Conservation (phyloP, 2,329 filamentous ascomycete genomes). For the Ophidiomyces ophidiicola region DNA sequence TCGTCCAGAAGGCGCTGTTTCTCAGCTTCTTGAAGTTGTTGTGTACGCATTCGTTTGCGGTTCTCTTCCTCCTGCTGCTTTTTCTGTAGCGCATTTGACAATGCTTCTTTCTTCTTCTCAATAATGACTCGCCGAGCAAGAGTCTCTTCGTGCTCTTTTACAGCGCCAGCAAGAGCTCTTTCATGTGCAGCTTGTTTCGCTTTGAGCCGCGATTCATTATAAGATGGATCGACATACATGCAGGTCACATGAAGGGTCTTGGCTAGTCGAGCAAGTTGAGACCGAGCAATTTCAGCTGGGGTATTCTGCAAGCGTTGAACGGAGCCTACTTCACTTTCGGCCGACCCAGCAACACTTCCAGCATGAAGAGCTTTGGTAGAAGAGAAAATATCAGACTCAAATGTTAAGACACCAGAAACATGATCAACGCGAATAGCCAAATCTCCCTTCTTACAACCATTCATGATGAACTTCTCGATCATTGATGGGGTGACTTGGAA, state of each 20-base stretch:
- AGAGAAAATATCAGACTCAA: slow-evolving; percentile 96
- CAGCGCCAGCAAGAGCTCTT: slow-evolving; percentile 75
- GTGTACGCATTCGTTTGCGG: slow-evolving; percentile 72
- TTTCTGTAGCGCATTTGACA: slow-evolving; percentile 74
- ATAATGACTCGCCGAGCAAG: slow-evolving; percentile 81
- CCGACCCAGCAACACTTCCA: slow-evolving; percentile 72
- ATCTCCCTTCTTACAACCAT: slow-evolving; percentile 99
- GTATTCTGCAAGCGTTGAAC: slow-evolving; percentile 96
- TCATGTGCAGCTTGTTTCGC: slow-evolving; percentile 68
- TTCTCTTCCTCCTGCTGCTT: slow-evolving; percentile 88
- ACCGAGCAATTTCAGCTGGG: slow-evolving; percentile 91
- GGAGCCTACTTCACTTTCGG: slow-evolving; percentile 69
- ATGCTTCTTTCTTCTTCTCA: slow-evolving; percentile 91
- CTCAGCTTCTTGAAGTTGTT: slow-evolving; percentile 82
- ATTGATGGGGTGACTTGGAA: slow-evolving; percentile 84
- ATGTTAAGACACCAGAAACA: slow-evolving; percentile 85
- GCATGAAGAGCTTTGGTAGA: slow-evolving; percentile 84
- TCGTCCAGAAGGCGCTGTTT: slow-evolving; percentile 81
- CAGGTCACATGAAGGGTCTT: slow-evolving; percentile 86
- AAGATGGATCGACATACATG: slow-evolving; percentile 85
- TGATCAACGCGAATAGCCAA: slow-evolving; percentile 93
- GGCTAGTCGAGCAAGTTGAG: slow-evolving; percentile 80
- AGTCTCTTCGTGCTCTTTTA: slow-evolving; percentile 77
- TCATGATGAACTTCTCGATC: slow-evolving; percentile 99
- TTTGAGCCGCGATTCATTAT: slow-evolving; percentile 68